These are phyloP conservation scores for barley (Hordeum vulgare) DNA, from an alignment of 176 grass and related monocot species.

Conservation along the genomic window DNA sequence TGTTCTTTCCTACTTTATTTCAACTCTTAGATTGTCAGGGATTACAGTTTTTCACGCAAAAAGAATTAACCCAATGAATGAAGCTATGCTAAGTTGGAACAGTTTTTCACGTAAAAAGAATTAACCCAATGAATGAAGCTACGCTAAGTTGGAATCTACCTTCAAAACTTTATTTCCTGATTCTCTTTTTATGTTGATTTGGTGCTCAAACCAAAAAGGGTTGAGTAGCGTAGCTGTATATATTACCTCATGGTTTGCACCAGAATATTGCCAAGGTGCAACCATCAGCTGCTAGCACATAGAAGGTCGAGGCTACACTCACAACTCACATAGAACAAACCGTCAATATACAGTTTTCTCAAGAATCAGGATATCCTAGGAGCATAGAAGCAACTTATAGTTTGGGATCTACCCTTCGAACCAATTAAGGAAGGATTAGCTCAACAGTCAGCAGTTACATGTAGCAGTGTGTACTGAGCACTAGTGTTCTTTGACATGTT, in stretches of 20 bases:
- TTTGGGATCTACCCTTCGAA: background rate
- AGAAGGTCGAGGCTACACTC: background rate
- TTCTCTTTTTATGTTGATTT: background rate
- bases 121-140: background rate
- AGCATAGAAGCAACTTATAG: background rate
- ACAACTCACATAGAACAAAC: background rate
- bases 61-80: background rate
- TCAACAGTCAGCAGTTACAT: background rate
- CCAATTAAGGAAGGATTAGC: constrained; percentile 3
- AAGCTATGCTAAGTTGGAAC: background rate
- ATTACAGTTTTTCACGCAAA: background rate
- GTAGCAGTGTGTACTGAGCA: too few species aligned
- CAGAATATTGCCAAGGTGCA: background rate
- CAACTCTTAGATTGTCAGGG: background rate
- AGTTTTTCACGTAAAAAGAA: background rate
- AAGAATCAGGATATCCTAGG: constrained; percentile 1
- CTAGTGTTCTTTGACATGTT: background rate
- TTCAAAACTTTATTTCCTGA: background rate
- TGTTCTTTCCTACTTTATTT: background rate
- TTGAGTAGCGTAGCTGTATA: background rate
- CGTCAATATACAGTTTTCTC: constrained; percentile 2
- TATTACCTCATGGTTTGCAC: background rate
- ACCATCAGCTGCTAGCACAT: background rate
- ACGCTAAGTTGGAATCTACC: background rate
- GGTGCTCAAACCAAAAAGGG: background rate